Base-by-base conservation (phyloP, 306 rosid species). In the Citrullus colocynthis region DNA sequence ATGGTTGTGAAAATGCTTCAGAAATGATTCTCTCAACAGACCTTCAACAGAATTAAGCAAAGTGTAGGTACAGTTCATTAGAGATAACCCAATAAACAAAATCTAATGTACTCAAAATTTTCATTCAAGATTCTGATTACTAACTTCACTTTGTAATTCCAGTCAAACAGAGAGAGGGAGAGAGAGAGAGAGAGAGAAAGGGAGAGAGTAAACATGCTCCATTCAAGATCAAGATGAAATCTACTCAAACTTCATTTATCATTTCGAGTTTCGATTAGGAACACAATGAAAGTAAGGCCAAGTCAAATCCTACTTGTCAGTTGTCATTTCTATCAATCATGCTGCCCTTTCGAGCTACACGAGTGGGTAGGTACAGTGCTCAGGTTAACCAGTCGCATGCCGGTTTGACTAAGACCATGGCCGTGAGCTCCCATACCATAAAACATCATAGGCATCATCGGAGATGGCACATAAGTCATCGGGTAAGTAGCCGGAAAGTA, bases 361-460 rank as follows among this genome's bases (percentile, higher is more conserved):
- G 74, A 67, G 32, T 20, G 55, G 10, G 17, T 44, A 5, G 34
- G 54, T 16, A 77, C 67, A n/a, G 78, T 82, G 7, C 80, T 70
- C 0, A 81, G 79, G 57, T 75, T 69, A 13, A 78, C 82, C 49
- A 86, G 57, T 0, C 88, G 77, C 83, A 89, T 79, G 30, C 85
- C 86, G 88, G 86, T 82, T n/a, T 41, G 54, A 42, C 21, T 66
- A n/a, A 66, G 80, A 84, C 75, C 75, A 11, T 44, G 89, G 17
- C 86, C 86, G 34, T 83, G 88, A 17, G 84, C 83, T 15, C 83
- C 57, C 92, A 87, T 82, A 39, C 93, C 91, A 15, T 85, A 44
- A 14, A 89, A 41, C 24, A 91, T 90, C 93, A 90, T 82, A 2
- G 85, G 85, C 86, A 89, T 84, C 88, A 85, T 84, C 21, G 79